Evolutionary conservation across 2,329 filamentous ascomycete genomes (phyloP).

Genomic region (Ophiosphaerella herpotricha): DNA sequence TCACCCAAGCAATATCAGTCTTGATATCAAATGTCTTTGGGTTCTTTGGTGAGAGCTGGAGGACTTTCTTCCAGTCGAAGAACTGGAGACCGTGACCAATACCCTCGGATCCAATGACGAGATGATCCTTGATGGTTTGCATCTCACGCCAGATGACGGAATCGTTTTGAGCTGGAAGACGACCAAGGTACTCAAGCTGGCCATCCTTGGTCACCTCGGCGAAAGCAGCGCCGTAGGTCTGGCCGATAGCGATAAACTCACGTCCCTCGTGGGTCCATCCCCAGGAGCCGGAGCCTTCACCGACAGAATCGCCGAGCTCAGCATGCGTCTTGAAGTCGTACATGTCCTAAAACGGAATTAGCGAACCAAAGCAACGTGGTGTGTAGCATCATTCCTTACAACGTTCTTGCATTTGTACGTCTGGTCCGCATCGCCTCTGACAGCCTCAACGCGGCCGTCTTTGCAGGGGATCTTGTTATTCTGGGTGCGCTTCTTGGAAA

Average conservation of each 20-base stretch:
- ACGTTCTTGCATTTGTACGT: background rate
- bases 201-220: constrained; percentile 56
- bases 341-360: constrained; percentile 45
- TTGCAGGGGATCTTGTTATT: constrained; percentile 39
- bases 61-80: constrained; percentile 60
- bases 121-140: constrained; percentile 47
- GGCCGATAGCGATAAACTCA: constrained; percentile 60
- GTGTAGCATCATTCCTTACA: background rate
- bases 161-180: constrained; percentile 53
- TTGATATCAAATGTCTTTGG: constrained; percentile 36
- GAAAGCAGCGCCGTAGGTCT: constrained; percentile 61
- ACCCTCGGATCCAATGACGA: constrained; percentile 48
- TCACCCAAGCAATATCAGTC: constrained; percentile 37
- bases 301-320: constrained; percentile 55
- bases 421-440: constrained; percentile 45
- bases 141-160: constrained; percentile 60
- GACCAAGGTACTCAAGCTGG: constrained; percentile 58
- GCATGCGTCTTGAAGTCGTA: constrained; percentile 62
- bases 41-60: constrained; percentile 38
- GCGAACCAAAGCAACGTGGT: too few relatives aligned
- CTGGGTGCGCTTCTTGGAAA: constrained; percentile 31
- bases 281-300: constrained; percentile 55
- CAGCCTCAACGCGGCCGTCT: constrained; percentile 43
- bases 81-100: constrained; percentile 61
- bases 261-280: constrained; percentile 59